Conservation (phyloP, 192 early-diverging fungal species). For the Coemansia sp. region DNA sequence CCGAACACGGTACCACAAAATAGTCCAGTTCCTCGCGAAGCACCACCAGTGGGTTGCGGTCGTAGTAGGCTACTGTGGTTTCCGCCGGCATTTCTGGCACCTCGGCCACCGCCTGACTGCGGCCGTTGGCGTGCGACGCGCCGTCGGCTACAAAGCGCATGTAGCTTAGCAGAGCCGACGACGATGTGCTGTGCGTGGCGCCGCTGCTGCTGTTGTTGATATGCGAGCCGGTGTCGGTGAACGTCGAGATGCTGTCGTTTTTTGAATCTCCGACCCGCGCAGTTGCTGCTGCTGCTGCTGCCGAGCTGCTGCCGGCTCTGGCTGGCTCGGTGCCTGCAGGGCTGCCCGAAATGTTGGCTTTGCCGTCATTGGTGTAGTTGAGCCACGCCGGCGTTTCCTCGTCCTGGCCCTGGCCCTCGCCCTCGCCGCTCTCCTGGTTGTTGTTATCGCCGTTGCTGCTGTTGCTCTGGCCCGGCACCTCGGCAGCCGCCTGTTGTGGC, state of each 20-base stretch:
- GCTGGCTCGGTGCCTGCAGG: not conserved
- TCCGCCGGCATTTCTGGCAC: constrained; percentile 12
- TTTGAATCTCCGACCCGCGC: constrained; percentile 25
- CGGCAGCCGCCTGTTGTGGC: constrained; percentile 11
- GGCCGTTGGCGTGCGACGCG: constrained; percentile 8
- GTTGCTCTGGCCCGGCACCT: constrained; percentile 3
- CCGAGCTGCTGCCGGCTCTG: constrained; percentile 6
- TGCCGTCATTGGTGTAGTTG: constrained; percentile 39
- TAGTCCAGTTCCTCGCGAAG: constrained; percentile 80
- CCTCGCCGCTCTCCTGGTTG: constrained; percentile 4
- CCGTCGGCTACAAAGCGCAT: constrained; percentile 47
- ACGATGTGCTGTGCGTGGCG: constrained; percentile 54
- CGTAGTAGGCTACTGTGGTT: constrained; percentile 34
- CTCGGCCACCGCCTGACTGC: constrained; percentile 3
- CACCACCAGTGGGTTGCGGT: constrained; percentile 72
- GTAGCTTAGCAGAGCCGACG: constrained; percentile 56
- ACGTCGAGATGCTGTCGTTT: constrained; percentile 50
- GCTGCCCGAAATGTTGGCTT: constrained; percentile 31
- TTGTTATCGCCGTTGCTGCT: constrained; percentile 9
- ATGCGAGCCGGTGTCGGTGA: constrained; percentile 40
- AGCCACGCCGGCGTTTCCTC: constrained; percentile 31
- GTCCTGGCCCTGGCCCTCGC: not conserved
- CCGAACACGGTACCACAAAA: constrained; percentile 60
- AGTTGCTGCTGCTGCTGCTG: constrained; percentile 44
- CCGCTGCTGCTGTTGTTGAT: constrained; percentile 48